A percentile compares a stretch with the other conserved stretches of the same genome.
Conservation (phyloP, 805 yeast species). For the Pichia kluyveri region DNA sequence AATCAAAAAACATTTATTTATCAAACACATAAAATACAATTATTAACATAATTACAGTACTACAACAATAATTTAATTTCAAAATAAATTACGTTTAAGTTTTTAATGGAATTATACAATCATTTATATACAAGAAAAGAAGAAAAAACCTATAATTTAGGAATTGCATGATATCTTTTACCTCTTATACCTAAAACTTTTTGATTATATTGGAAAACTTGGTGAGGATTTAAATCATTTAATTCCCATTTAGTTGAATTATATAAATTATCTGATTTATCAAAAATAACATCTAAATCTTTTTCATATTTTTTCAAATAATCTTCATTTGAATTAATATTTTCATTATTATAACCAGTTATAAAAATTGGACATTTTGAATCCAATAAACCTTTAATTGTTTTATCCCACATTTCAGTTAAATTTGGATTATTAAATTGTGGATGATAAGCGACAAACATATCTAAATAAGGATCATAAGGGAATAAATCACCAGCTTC, state of each 20-base stretch:
- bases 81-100: too few relatives aligned
- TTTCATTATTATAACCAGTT: conserved; percentile 80
- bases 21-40: too few relatives aligned
- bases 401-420: conserved; percentile 71
- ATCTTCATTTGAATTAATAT: conserved; percentile 57
- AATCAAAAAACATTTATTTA: too few relatives aligned
- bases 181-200: conserved; percentile 89
- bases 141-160: conserved; percentile 11
- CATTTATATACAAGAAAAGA: conserved; percentile 2
- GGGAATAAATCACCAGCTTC: conserved; percentile 94
- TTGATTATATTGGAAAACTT: conserved; percentile 87
- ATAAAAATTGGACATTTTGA: conserved; percentile 88
- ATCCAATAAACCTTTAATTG: conserved; percentile 80
- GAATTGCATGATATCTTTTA: conserved; percentile 86
- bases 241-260: conserved; percentile 91
- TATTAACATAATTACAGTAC: too few relatives aligned
- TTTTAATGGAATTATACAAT: too few relatives aligned
- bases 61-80: too few relatives aligned
- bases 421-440: conserved; percentile 81
- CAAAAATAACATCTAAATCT: conserved; percentile 75
- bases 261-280: conserved; percentile 62
- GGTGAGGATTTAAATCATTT: conserved; percentile 87
- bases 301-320: conserved; percentile 65
- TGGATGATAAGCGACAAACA: conserved; percentile 92
- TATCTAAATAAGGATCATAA: conserved; percentile 92